These are phyloP conservation scores for Pezicula neosporulosa DNA, from an alignment of 2,329 filamentous ascomycete species.

Conservation along the genomic window DNA sequence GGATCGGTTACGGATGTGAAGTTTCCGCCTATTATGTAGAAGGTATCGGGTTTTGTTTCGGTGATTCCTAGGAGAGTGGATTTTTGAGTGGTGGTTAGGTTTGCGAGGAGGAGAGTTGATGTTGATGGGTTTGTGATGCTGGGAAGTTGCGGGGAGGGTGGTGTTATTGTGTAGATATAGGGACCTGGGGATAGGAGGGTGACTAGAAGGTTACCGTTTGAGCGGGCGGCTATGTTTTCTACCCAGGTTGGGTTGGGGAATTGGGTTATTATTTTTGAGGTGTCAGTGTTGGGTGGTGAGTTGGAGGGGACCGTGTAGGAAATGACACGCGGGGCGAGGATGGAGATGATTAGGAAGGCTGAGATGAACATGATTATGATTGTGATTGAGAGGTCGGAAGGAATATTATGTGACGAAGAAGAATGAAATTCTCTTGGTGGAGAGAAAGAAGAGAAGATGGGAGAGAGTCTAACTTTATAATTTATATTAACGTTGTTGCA, in stretches of 20 bases:
- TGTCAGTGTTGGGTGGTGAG: background rate
- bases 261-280: conserved; percentile 7
- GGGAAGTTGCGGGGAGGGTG: background rate
- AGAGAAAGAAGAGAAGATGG: too few species aligned
- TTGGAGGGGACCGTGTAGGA: background rate
- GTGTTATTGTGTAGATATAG: background rate
- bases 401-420: too few species aligned
- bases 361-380: too few species aligned
- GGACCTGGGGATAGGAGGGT: background rate
- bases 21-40: conserved; percentile 22
- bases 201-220: conserved; percentile 10
- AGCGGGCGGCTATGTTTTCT: conserved; percentile 16
- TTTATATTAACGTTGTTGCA: too few species aligned
- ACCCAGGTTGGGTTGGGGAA: conserved; percentile 18
- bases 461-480: too few species aligned
- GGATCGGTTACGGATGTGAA: conserved; percentile 8
- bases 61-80: conserved; percentile 31
- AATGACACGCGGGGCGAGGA: background rate
- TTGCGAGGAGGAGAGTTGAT: conserved; percentile 10
- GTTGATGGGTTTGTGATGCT: conserved; percentile 1
- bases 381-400: too few species aligned
- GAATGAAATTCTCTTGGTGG: too few species aligned
- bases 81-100: conserved; percentile 7
- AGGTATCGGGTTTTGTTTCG: conserved; percentile 26
- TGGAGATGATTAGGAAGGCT: background rate